phyloP scores from a whole-genome alignment of 2,329 filamentous ascomycete species.

The Chalara sp. region DNA sequence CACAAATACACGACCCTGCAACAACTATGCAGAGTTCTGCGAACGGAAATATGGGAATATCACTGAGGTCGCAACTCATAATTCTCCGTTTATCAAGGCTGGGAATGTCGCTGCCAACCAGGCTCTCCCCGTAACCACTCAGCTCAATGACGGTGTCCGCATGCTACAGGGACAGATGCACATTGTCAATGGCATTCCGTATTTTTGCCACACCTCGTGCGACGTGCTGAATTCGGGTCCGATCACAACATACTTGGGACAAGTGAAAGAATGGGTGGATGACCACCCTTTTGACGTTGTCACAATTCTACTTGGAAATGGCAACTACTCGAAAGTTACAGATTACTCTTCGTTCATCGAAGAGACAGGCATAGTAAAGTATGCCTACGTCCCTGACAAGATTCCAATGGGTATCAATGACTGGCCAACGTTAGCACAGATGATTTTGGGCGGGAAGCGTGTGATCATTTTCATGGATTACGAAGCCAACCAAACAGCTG shows the following conservation, averaged over 20 bases:
- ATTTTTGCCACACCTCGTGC: conserved; percentile 83
- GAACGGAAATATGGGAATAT: conserved; percentile 72
- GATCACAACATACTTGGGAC: conserved; percentile 64
- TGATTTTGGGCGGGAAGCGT: conserved; percentile 66
- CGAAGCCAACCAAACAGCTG: conserved; percentile 63
- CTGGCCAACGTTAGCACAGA: conserved; percentile 77
- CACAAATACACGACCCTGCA: conserved; percentile 73
- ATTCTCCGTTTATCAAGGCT: conserved; percentile 66
- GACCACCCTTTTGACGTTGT: conserved; percentile 80
- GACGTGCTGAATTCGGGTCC: conserved; percentile 75
- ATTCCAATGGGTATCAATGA: conserved; percentile 65
- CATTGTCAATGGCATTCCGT: conserved; percentile 52
- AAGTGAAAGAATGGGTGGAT: conserved; percentile 66
- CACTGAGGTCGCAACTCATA: conserved; percentile 71
- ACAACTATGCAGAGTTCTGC: conserved; percentile 73
- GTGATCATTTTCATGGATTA: conserved; percentile 83
- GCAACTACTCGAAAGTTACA: conserved; percentile 51
- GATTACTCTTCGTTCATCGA: conserved; percentile 65
- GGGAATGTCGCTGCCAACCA: conserved; percentile 76
- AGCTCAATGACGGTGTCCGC: conserved; percentile 71
- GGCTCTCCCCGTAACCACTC: conserved; percentile 55
- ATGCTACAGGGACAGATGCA: conserved; percentile 60
- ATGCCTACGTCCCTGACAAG: conserved; percentile 66
- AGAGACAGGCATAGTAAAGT: conserved; percentile 63
- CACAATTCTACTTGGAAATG: conserved; percentile 80